phyloP scores from a whole-genome alignment of 306 rosid genomes.

The Acacia melanoxylon region DNA sequence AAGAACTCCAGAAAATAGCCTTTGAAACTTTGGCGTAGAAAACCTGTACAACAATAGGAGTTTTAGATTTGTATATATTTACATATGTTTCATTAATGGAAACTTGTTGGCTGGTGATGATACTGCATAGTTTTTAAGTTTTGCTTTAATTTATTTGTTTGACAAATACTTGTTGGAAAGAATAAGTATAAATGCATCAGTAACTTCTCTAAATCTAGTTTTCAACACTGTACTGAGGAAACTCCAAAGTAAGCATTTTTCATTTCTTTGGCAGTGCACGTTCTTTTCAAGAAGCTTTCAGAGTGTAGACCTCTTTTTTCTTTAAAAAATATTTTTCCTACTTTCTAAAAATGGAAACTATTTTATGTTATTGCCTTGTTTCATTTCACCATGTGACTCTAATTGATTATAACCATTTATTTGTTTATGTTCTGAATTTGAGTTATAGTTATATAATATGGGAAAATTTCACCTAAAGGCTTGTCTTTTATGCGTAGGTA shows the following conservation, averaged over 20 bases:
- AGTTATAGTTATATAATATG: background rate
- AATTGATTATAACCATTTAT: background rate
- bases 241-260: background rate
- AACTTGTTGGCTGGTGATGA: background rate
- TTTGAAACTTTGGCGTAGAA: background rate
- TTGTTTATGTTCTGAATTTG: background rate
- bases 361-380: background rate
- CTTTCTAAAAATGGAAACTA: background rate
- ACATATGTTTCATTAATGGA: background rate
- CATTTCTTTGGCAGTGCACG: slow-evolving; percentile 10
- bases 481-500: background rate
- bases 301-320: background rate
- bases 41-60: background rate
- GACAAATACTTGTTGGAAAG: background rate
- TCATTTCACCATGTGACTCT: background rate
- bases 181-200: background rate
- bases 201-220: background rate
- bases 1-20: background rate
- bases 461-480: background rate
- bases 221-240: background rate
- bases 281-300: background rate
- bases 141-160: background rate
- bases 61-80: background rate
- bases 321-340: background rate
- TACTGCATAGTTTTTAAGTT: background rate